Evolutionary conservation across 805 yeast species (phyloP), one percentile per base, ranked within the genome.

Genomic region (Kluyveromyces aestuarii): DNA sequence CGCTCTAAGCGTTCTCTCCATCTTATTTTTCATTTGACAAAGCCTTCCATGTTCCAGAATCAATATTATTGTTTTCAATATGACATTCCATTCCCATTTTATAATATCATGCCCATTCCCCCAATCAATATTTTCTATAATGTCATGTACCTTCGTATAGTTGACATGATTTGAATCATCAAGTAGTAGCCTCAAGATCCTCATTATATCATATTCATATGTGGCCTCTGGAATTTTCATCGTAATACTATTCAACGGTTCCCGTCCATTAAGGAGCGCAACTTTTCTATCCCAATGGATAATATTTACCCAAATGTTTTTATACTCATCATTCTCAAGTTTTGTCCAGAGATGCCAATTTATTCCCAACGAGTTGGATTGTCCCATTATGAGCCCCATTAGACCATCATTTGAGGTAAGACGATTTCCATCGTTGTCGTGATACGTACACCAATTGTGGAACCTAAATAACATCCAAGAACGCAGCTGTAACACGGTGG

Each of bases 401-500:
- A 64, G 45, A 8, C 63, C 57, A 35, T 55, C 61, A 38, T 57
- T 56, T 41, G 62, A 64, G 45, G 62, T 60, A 13, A 57, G 51
- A 27, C 54, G 57, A 21, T 56, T 50, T 2, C 68, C 68, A 49
- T 64, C 67, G 11, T 65, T 65, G 49, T 62, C 66, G 40, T 64
- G 66, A 2, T 66, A 66, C 2, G 61, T 60, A 50, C 65, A 58
- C 67, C 67, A 64, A 40, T 60, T 58, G 47, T 61, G 59, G 44
- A 64, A 56, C 47, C 66, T 55, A 19, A 63, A 50, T 30, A 64
- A 37, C 21, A 64, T 40, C 25, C 63, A 48, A 48, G 55, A 50
- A 40, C 62, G 64, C n/a, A 63, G 37, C 44, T 62, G 64, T 40
- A 58, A 40, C 19, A 64, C 36, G 1, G 66, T 61, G 45, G 61